Evolutionary conservation across 768 basidiomycete genomes (phyloP), one percentile per base, ranked within the genome.

Genomic region (Lentinus tigrinus): DNA sequence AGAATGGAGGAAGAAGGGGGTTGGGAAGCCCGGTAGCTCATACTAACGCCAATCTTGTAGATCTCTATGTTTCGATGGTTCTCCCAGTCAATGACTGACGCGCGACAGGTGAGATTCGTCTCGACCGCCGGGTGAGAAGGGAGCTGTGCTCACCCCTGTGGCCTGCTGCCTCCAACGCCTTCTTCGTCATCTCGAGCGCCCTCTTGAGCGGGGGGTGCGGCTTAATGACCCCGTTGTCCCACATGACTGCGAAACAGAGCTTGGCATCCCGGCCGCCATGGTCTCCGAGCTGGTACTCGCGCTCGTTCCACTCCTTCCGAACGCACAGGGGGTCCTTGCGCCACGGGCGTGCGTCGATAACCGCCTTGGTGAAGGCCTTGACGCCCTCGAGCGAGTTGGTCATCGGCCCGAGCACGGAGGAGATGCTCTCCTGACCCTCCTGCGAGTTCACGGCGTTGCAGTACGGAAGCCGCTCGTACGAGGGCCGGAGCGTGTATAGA

Each of bases 391-490:
- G 61, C 34, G 82, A 82, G 42, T 72, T 75, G 2, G 83, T 74
- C 50, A 93, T 74, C 5, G 93, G 93, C 0, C 93, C 93, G 11
- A 93, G 76, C 27, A 92, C 88, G 3, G 89, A 89, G 4, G 75
- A 74, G 26, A 90, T 65, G 16, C 85, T 83, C 58, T 92, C 89
- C 67, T 88, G 84, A 21, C 92, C 92, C 68, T 86, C 80, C 26
- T 85, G 65, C 2, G 84, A 80, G 69, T 88, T 91, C 3, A 78
- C 73, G 5, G 82, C 81, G 21, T 85, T 85, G n/a, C 75, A 72
- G 66, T 87, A 92, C 0, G 92, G 92, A 2, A 92, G 70, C 23
- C 91, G 82, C 38, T 81, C 76, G 63, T 78, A 88, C 16, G 86
- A 88, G 0, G 88, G 88, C 5, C 85, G 80, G 24, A 94, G 73